phyloP scores from a whole-genome alignment of 345 rosid species.

The Lagerstroemia speciosa region DNA sequence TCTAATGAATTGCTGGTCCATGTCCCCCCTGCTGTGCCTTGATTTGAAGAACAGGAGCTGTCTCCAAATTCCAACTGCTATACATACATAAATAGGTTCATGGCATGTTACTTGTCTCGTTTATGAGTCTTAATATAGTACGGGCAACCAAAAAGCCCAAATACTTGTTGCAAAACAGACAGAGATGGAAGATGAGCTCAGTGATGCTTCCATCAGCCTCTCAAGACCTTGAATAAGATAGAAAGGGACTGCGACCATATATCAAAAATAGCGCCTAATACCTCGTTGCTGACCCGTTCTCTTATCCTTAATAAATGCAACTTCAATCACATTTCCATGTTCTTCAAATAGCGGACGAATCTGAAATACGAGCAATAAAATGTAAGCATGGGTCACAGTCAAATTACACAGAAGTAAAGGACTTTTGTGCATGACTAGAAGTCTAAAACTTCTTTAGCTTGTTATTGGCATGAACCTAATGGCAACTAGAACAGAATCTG shows the following conservation, averaged over 20 bases:
- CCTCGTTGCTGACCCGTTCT: conserved; percentile 97
- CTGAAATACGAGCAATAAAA: conserved; percentile 26
- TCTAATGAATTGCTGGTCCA: conserved; percentile 28
- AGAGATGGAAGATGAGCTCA: conserved; percentile 72
- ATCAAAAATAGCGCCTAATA: conserved; percentile 33
- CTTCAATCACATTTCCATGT: conserved; percentile 88
- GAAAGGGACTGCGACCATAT: conserved; percentile 32
- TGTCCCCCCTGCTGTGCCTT: conserved; percentile 41
- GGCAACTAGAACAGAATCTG: neutral
- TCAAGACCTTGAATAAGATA: conserved; percentile 70
- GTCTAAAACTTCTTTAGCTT: neutral
- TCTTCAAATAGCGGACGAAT: conserved; percentile 78
- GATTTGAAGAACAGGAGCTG: conserved; percentile 39
- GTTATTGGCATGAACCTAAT: neutral
- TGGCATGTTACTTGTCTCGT: conserved; percentile 45
- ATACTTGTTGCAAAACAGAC: conserved; percentile 65
- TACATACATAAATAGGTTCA: conserved; percentile 38
- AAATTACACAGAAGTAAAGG: neutral
- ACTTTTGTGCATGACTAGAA: neutral
- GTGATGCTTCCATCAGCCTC: conserved; percentile 90
- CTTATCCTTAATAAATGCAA: conserved; percentile 91
- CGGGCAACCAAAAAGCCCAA: conserved; percentile 57
- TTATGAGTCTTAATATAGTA: conserved; percentile 32
- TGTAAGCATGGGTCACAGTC: neutral
- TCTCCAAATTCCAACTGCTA: conserved; percentile 35